A percentile compares a stretch with the other conserved stretches of the same genome.
These are phyloP conservation scores for Populus davidiana DNA, from an alignment of 345 rosid species.

Conservation along the genomic window DNA sequence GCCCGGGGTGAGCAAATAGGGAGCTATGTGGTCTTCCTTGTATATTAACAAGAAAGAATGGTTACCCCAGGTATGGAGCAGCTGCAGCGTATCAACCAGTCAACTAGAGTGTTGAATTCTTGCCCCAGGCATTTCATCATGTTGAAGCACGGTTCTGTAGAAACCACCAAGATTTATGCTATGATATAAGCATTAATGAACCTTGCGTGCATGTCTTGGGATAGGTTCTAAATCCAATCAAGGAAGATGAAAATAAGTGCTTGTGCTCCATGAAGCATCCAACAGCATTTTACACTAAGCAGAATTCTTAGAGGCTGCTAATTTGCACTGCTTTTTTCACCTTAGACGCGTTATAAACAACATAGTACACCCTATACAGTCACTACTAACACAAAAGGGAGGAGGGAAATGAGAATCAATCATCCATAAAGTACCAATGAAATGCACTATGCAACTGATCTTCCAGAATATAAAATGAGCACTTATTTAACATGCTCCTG, in stretches of 20 bases:
- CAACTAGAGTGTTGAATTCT: background rate
- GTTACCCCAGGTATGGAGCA: background rate
- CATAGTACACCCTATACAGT: background rate
- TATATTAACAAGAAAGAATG: background rate
- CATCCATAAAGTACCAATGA: background rate
- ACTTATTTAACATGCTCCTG: background rate
- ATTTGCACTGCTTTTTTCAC: background rate
- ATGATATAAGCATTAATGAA: background rate
- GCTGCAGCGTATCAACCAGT: background rate
- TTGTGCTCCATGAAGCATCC: conserved; percentile 1
- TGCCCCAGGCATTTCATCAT: background rate
- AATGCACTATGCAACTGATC: background rate
- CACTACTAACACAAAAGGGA: background rate
- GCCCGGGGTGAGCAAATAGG: background rate
- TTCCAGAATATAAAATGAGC: background rate
- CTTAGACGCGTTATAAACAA: background rate
- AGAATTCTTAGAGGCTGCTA: background rate
- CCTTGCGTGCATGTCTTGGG: background rate
- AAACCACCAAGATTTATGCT: background rate
- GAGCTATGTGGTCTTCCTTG: background rate
- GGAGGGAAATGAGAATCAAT: background rate
- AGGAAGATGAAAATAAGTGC: background rate
- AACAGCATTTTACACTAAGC: background rate
- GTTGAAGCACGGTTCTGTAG: background rate
- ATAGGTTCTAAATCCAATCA: background rate